Evolutionary conservation across 805 yeast genomes (phyloP).

Genomic region (Wickerhamomyces pijperi): DNA sequence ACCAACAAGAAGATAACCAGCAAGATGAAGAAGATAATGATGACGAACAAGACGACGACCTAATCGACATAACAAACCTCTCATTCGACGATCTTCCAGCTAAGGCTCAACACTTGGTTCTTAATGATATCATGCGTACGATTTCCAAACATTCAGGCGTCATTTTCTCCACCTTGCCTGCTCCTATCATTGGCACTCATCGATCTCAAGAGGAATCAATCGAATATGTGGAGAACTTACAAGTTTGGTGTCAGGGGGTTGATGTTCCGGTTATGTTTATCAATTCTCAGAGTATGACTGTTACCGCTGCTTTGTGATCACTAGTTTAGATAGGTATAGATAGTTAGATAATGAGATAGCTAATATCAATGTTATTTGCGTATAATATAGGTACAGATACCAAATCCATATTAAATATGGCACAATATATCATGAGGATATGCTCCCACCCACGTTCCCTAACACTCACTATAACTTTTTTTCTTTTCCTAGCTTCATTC

Average conservation of each 20-base stretch:
- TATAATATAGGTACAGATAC: too few species aligned
- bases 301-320: slow-evolving; percentile 88
- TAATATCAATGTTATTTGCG: too few species aligned
- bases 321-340: too few species aligned
- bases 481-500: too few species aligned
- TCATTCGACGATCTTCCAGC: slow-evolving; percentile 87
- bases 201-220: slow-evolving; percentile 53
- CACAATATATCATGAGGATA: too few species aligned
- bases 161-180: slow-evolving; percentile 81
- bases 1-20: not conserved
- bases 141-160: slow-evolving; percentile 58
- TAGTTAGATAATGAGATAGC: too few species aligned
- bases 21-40: not conserved
- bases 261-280: slow-evolving; percentile 69
- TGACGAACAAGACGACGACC: not conserved
- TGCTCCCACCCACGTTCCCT: too few species aligned
- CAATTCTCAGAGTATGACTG: slow-evolving; percentile 92
- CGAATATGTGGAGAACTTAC: slow-evolving; percentile 66
- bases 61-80: slow-evolving; percentile 23
- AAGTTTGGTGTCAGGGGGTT: slow-evolving; percentile 69
- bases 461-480: too few species aligned
- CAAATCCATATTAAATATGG: too few species aligned
- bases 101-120: slow-evolving; percentile 76
- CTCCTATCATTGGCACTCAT: slow-evolving; percentile 80
- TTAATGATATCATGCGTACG: slow-evolving; percentile 73